Base-by-base conservation (phyloP, 352 stramenopile genomes). In the Globisporangium alternatum region DNA sequence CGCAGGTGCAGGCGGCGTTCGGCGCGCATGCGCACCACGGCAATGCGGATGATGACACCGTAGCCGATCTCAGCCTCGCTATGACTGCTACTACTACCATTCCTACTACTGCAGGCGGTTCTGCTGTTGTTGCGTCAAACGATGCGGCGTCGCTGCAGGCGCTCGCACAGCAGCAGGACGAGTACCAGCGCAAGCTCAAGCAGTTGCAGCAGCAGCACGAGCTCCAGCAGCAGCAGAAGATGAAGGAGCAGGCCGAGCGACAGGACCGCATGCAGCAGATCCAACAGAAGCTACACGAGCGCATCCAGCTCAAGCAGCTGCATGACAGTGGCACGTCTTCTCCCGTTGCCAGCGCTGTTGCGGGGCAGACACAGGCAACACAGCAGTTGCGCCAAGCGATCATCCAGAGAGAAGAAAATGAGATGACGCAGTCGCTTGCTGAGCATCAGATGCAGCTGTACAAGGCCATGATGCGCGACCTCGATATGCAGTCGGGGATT, bases 211-310 rank as follows among this genome's bases (percentile, higher is more conserved):
- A 67, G 37, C 61, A 76, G 60, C 62, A 72, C 45, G 60, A 69
- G 39, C 58, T 56, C 1, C 60, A 60, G 53, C 48, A 56, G 37
- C 45, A 65, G 41, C 60, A 49, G 39, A 39, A 56, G 44, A 28
- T 54, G 17, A 31, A 56, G 55, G 64, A 54, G 30, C 47, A 57
- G 45, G 21, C 51, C 22, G 45, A 43, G 59, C 51, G 48, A 33
- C 41, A 72, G 28, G 62, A 73, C 31, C 55, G 70, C 22, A 80
- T 80, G 76, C 72, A 80, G 35, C 72, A 78, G 21, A 71, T 86
- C 31, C 71, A 77, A 35, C 75, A 81, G 49, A 68, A 72, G 31
- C 65, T 78, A 3, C 70, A 80, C 25, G 66, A 80, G 47, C 72
- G 70, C 10, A 74, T 81, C 44, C 67, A 77, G 13, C 41, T 66